Evolutionary conservation across 441 rosid genomes (phyloP).

Genomic region (Erodium chrysanthum): DNA sequence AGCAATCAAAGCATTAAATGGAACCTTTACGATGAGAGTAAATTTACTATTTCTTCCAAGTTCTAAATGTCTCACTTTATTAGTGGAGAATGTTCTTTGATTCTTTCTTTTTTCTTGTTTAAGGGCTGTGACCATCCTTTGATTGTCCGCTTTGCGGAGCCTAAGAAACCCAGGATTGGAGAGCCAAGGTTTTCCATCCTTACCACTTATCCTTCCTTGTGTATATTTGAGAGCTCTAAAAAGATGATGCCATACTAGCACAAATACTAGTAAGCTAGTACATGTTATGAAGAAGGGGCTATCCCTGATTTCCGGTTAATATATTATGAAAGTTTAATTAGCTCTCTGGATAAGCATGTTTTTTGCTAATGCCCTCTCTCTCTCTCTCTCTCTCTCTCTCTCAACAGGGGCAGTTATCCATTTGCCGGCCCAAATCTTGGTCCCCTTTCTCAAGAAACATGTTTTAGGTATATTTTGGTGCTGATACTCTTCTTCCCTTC

Average conservation of each 20-base stretch:
- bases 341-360: constrained; percentile 5
- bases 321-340: neutral
- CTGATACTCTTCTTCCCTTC: neutral
- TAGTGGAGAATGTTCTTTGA: constrained; percentile 16
- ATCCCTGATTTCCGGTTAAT: too few species aligned
- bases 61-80: neutral
- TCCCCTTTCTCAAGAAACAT: constrained; percentile 30
- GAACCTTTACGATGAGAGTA: constrained; percentile 67
- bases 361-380: neutral
- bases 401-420: constrained; percentile 30
- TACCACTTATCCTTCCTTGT: constrained; percentile 3
- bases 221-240: neutral
- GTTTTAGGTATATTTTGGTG: constrained; percentile 21
- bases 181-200: constrained; percentile 45
- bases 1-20: constrained; percentile 72
- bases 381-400: neutral
- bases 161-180: constrained; percentile 55
- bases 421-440: constrained; percentile 26
- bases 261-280: neutral
- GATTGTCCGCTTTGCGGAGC: constrained; percentile 69
- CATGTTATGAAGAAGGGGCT: neutral
- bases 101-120: constrained; percentile 12
- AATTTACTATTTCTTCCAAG: constrained; percentile 16
- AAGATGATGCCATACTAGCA: neutral
- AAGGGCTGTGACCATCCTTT: constrained; percentile 87